Evolutionary conservation across 1,284 basidiomycete species (phyloP).

Genomic region (Porodaedalea pini): DNA sequence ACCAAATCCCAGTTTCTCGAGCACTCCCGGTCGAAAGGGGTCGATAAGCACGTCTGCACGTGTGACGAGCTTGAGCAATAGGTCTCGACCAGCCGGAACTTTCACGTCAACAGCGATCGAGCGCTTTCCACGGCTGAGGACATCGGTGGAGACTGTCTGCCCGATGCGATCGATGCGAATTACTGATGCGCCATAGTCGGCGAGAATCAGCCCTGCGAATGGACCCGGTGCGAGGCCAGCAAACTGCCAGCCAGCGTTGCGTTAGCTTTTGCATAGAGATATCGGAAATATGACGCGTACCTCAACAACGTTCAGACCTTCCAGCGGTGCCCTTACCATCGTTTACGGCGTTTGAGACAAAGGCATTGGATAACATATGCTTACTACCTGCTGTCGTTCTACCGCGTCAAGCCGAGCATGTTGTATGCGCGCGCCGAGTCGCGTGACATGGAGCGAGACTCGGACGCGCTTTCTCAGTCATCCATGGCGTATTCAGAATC

Average conservation of each 20-base stretch:
- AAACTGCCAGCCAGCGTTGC: constrained; percentile 45
- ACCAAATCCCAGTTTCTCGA: constrained; percentile 75
- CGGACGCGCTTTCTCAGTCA: neutral
- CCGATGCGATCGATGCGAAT: constrained; percentile 68
- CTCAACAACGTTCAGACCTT: constrained; percentile 14
- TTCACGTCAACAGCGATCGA: constrained; percentile 71
- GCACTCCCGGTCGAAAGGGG: constrained; percentile 78
- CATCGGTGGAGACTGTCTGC: constrained; percentile 40
- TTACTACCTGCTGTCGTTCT: neutral
- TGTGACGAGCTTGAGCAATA: constrained; percentile 59
- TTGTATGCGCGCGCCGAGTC: neutral
- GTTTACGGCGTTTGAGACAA: neutral
- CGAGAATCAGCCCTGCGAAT: constrained; percentile 75
- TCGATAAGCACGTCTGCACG: constrained; percentile 78
- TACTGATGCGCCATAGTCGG: constrained; percentile 80
- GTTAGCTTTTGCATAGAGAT: neutral
- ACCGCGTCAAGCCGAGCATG: neutral
- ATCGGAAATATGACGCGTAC: neutral
- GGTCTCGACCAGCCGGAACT: constrained; percentile 50
- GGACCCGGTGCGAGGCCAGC: constrained; percentile 83
- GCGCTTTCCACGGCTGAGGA: constrained; percentile 69
- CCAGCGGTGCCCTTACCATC: constrained; percentile 6
- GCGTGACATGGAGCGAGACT: neutral
- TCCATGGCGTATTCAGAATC: neutral
- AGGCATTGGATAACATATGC: neutral